phyloP scores from a whole-genome alignment of 306 rosid species.

The Canavalia ensiformis region DNA sequence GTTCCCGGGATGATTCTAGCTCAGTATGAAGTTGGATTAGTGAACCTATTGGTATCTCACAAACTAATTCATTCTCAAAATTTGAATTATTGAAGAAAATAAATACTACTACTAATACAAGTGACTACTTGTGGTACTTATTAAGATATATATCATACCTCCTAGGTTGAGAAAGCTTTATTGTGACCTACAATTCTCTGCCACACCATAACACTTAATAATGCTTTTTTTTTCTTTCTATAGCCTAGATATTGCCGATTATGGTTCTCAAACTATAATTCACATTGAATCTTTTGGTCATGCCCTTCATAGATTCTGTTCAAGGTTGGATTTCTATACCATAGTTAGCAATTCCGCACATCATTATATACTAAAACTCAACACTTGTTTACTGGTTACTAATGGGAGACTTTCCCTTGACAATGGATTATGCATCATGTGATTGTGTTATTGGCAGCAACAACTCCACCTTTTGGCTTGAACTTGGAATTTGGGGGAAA shows the following conservation, averaged over 20 bases:
- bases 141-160: slow-evolving; percentile 61
- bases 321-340: too few relatives aligned
- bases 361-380: too few relatives aligned
- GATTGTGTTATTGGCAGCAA: too few relatives aligned
- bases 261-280: slow-evolving; percentile 68
- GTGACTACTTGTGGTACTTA: slow-evolving; percentile 96
- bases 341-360: too few relatives aligned
- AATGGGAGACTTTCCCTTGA: too few relatives aligned
- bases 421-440: too few relatives aligned
- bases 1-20: slow-evolving; percentile 61
- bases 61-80: slow-evolving; percentile 69
- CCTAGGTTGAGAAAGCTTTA: slow-evolving; percentile 33
- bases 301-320: slow-evolving; percentile 57
- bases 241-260: slow-evolving; percentile 63
- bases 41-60: slow-evolving; percentile 91
- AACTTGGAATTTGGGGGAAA: too few relatives aligned
- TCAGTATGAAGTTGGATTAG: slow-evolving; percentile 84
- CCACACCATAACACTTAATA: slow-evolving; percentile 36
- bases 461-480: too few relatives aligned
- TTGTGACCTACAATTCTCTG: slow-evolving; percentile 31
- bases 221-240: slow-evolving; percentile 20
- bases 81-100: slow-evolving; percentile 86
- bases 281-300: slow-evolving; percentile 96
- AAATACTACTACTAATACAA: slow-evolving; percentile 88
- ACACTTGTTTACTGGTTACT: too few relatives aligned